phyloP scores from a whole-genome alignment of 176 grass and related monocot genomes.

The Urochloa ruziziensis region DNA sequence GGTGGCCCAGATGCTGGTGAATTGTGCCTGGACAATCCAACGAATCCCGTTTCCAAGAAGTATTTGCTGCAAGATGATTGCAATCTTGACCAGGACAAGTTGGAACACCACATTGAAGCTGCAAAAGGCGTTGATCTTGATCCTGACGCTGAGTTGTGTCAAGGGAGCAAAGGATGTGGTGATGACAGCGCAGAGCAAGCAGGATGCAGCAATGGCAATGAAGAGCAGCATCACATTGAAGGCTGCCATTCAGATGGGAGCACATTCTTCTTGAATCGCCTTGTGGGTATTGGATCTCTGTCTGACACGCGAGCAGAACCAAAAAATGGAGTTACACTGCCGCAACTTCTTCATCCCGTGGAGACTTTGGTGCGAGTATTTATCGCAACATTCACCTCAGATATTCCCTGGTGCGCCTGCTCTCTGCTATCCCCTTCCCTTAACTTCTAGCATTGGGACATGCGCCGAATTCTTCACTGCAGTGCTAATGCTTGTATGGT shows the following conservation, averaged over 20 bases:
- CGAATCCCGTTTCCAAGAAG: background rate
- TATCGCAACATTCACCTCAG: conserved; percentile 80
- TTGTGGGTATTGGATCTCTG: conserved; percentile 15
- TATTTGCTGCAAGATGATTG: background rate
- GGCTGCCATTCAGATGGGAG: conserved; percentile 68
- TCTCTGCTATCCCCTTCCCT: background rate
- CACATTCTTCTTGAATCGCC: conserved; percentile 79
- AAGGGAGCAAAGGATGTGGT: background rate
- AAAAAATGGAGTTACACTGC: conserved; percentile 57
- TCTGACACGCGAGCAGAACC: background rate
- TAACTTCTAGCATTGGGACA: background rate
- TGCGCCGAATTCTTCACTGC: background rate
- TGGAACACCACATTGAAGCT: background rate
- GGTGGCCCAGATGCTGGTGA: background rate
- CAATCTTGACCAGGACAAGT: conserved; percentile 8
- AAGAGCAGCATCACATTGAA: conserved; percentile 13
- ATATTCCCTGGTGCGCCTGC: conserved; percentile 72
- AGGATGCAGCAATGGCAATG: background rate
- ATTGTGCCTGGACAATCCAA: background rate
- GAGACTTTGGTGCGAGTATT: conserved; percentile 65
- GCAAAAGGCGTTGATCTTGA: background rate
- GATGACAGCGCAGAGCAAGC: background rate
- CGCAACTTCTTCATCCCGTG: conserved; percentile 71
- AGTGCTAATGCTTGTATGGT: conserved; percentile 12
- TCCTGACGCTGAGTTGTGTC: background rate